Evolutionary conservation across 2,329 filamentous ascomycete genomes (phyloP).

Genomic region (Emericellopsis atlantica): DNA sequence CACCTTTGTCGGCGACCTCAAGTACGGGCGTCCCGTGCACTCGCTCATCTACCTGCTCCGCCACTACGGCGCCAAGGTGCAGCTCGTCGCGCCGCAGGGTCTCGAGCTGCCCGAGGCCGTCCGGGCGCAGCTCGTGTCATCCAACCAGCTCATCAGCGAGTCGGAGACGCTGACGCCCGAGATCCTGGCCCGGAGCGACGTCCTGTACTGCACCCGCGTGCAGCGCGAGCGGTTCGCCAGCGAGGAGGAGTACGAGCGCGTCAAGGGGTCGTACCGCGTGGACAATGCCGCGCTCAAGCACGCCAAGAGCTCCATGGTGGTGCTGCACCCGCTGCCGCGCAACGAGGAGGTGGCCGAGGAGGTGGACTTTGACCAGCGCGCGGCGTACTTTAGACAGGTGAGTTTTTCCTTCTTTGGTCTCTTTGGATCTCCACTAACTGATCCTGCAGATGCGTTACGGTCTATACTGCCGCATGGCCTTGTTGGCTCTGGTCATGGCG

Average conservation of each 20-base stretch:
- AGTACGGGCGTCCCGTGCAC: slow-evolving; percentile 89
- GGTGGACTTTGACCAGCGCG: slow-evolving; percentile 93
- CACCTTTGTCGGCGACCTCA: slow-evolving; percentile 87
- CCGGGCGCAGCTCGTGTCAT: slow-evolving; percentile 54
- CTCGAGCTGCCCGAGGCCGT: slow-evolving; percentile 68
- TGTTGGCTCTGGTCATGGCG: slow-evolving; percentile 82
- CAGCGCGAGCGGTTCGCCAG: slow-evolving; percentile 94
- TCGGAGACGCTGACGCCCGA: slow-evolving; percentile 72
- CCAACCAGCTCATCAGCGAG: slow-evolving; percentile 67
- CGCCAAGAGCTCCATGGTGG: slow-evolving; percentile 85
- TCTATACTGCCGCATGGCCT: slow-evolving; percentile 93
- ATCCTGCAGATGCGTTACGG: slow-evolving; percentile 79
- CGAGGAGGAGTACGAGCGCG: slow-evolving; percentile 64
- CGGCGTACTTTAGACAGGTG: slow-evolving; percentile 98
- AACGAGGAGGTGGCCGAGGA: slow-evolving; percentile 92
- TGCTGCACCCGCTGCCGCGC: slow-evolving; percentile 89
- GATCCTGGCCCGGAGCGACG: slow-evolving; percentile 75
- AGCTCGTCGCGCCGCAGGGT: slow-evolving; percentile 75
- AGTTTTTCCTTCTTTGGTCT: slow-evolving; percentile 25
- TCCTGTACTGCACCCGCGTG: slow-evolving; percentile 92
- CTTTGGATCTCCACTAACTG: background rate
- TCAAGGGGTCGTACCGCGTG: slow-evolving; percentile 82
- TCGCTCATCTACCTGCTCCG: slow-evolving; percentile 86
- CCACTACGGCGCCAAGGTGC: slow-evolving; percentile 90
- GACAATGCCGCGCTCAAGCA: slow-evolving; percentile 83